A percentile compares a stretch with the other conserved stretches of the same genome.
Evolutionary conservation across 1,139 yeast species (phyloP).

Genomic region (Pichia cactophila): DNA sequence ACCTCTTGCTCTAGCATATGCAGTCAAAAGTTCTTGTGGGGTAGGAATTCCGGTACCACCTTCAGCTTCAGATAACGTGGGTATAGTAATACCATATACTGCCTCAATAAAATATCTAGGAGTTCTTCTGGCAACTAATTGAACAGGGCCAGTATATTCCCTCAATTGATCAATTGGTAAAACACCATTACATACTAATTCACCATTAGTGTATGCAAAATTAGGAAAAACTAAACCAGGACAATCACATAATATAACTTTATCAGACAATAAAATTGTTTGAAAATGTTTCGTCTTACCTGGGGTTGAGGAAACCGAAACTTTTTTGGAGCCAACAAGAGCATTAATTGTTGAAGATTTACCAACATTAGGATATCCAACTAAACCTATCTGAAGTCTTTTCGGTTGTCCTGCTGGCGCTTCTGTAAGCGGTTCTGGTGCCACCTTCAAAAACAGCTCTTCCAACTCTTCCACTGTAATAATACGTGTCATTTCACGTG

Average conservation of each 20-base stretch:
- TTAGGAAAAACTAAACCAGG: conserved; percentile 99
- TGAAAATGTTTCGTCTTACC: conserved; percentile 99
- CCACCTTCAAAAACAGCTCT: conserved; percentile 64
- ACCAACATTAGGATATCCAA: conserved; percentile 96
- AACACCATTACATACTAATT: conserved; percentile 95
- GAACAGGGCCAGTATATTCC: conserved; percentile 87
- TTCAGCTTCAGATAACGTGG: conserved; percentile 64
- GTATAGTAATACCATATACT: conserved; percentile 85
- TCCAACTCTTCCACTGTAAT: conserved; percentile 81
- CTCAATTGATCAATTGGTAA: conserved; percentile 95
- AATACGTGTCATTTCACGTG: conserved; percentile 53
- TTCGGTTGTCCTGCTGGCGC: conserved; percentile 49
- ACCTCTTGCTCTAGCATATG: conserved; percentile 96
- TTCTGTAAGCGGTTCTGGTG: conserved; percentile 55
- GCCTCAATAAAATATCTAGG: conserved; percentile 90
- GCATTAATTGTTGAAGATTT: conserved; percentile 96
- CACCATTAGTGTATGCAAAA: conserved; percentile 94
- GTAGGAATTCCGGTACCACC: conserved; percentile 89
- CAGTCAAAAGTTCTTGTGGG: conserved; percentile 79
- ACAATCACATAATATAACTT: conserved; percentile 90
- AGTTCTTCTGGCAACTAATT: conserved; percentile 77
- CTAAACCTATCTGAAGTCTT: conserved; percentile 82
- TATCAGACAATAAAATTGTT: conserved; percentile 78
- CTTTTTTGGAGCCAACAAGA: conserved; percentile 90
- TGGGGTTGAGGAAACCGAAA: conserved; percentile 95